Evolutionary conservation across 2,329 filamentous ascomycete genomes (phyloP).

Genomic region (Ophiostoma quercus): DNA sequence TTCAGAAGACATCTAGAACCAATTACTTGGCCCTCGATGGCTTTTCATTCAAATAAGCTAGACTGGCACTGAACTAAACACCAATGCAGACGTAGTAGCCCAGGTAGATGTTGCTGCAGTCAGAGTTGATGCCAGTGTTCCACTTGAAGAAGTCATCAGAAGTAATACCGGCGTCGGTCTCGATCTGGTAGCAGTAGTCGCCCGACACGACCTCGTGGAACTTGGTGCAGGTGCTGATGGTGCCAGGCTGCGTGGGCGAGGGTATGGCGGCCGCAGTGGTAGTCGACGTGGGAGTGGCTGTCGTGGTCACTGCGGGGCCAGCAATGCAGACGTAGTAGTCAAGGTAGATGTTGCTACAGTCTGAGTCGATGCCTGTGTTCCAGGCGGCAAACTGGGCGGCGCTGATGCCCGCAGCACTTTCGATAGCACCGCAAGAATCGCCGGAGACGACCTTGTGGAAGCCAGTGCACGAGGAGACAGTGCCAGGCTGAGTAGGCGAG

Average conservation of each 20-base stretch:
- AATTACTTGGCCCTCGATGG: too few relatives aligned
- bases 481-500: not conserved
- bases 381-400: conserved; percentile 23
- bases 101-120: conserved; percentile 27
- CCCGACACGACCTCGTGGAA: conserved; percentile 34
- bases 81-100: conserved; percentile 28
- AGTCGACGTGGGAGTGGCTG: not conserved
- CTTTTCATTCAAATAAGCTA: not conserved
- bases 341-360: conserved; percentile 27
- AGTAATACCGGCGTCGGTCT: conserved; percentile 23
- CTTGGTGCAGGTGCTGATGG: conserved; percentile 29
- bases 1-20: too few relatives aligned
- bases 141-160: conserved; percentile 24
- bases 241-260: conserved; percentile 25
- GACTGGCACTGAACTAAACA: not conserved
- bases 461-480: not conserved
- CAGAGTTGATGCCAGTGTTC: conserved; percentile 25
- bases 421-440: not conserved
- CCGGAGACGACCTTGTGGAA: not conserved
- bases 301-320: not conserved
- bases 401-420: not conserved
- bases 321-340: conserved; percentile 21
- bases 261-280: not conserved
- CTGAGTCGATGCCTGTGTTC: conserved; percentile 25
- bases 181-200: conserved; percentile 33